A percentile compares a stretch with the other conserved stretches of the same genome.
These are phyloP conservation scores for Hordeum vulgare DNA, from an alignment of 176 grass and related monocot species.

Conservation along the genomic window DNA sequence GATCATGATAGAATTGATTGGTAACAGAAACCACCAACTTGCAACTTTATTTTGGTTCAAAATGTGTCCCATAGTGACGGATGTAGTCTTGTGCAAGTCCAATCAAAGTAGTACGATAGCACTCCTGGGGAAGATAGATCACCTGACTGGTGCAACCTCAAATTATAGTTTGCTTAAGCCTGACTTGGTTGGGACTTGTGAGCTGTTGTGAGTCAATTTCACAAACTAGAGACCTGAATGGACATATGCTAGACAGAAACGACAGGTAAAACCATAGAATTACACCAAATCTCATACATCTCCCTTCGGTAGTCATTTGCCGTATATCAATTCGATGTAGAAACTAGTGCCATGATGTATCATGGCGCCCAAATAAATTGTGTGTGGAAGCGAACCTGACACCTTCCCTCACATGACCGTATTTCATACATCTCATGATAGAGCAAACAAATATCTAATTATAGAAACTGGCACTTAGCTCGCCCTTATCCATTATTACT, in stretches of 20 bases:
- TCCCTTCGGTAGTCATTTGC: not conserved
- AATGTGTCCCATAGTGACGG: not conserved
- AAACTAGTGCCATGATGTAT: not conserved
- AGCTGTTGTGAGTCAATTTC: not conserved
- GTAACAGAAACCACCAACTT: constrained; percentile 16
- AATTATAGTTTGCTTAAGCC: constrained; percentile 2
- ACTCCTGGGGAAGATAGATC: constrained; percentile 12
- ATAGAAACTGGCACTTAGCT: not conserved
- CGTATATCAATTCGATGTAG: not conserved
- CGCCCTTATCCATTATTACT: constrained; percentile 1
- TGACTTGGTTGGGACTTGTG: not conserved
- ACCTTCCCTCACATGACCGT: not conserved
- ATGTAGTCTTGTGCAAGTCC: not conserved
- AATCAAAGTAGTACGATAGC: not conserved
- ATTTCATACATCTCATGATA: not conserved
- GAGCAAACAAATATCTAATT: not conserved
- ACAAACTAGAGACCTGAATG: not conserved
- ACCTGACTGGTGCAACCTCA: not conserved
- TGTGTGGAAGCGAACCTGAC: not conserved
- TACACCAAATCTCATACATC: not conserved
- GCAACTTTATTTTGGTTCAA: constrained; percentile 17
- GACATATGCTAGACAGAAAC: not conserved
- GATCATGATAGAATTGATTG: constrained; percentile 25
- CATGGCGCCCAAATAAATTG: not conserved
- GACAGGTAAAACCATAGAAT: not conserved